Conservation (phyloP, 2,329 filamentous ascomycete species). For the Juglanconis juglandina region DNA sequence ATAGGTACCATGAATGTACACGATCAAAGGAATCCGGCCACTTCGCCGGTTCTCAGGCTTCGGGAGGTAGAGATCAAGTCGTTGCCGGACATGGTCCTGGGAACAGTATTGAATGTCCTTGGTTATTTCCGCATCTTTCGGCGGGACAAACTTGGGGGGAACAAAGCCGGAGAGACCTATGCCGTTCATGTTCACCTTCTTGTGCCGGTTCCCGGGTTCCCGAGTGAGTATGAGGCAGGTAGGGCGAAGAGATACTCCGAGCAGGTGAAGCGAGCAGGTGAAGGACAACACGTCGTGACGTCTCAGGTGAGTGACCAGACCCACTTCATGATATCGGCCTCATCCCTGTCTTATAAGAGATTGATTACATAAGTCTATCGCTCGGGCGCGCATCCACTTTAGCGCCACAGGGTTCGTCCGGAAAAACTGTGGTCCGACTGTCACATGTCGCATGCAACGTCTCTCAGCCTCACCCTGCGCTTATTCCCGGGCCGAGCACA, state of each 20-base stretch:
- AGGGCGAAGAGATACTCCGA: too few relatives aligned
- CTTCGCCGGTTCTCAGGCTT: background rate
- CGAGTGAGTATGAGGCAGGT: too few relatives aligned
- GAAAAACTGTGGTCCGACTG: too few relatives aligned
- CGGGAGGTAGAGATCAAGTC: constrained; percentile 15
- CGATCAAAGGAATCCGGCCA: constrained; percentile 6
- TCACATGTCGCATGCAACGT: too few relatives aligned
- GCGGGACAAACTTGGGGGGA: constrained; percentile 8
- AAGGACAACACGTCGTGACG: too few relatives aligned
- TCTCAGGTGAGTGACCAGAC: too few relatives aligned
- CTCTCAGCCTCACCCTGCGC: background rate
- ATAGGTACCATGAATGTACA: constrained; percentile 14
- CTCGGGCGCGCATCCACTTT: too few relatives aligned
- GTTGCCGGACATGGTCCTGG: constrained; percentile 10
- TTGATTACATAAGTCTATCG: too few relatives aligned
- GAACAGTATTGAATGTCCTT: constrained; percentile 17
- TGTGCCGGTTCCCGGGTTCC: background rate
- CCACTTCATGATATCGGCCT: too few relatives aligned
- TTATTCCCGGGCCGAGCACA: background rate
- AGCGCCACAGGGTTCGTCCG: too few relatives aligned
- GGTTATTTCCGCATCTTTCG: constrained; percentile 9
- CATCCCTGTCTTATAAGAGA: too few relatives aligned
- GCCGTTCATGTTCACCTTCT: background rate
- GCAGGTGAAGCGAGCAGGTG: too few relatives aligned
- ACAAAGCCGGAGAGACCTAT: background rate